A percentile compares a stretch with the other conserved stretches of the same genome.
phyloP scores from a whole-genome alignment of 2,329 filamentous ascomycete species.

The Aphanocladium album region DNA sequence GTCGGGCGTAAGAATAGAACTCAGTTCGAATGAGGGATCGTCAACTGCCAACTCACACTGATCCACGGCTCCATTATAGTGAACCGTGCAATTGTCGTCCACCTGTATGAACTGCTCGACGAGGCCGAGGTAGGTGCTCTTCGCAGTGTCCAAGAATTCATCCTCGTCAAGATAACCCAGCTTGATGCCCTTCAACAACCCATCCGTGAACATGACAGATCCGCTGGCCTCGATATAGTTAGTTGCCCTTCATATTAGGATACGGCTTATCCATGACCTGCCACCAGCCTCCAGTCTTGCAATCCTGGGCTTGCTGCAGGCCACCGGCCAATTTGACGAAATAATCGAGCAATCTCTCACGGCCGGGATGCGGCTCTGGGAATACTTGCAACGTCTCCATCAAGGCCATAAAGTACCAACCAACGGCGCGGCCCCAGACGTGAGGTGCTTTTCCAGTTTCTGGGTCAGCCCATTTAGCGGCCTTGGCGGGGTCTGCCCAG shows the following conservation, averaged over 20 bases:
- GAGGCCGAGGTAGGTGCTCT: conserved; percentile 20
- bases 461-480: conserved; percentile 46
- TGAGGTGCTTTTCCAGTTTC: conserved; percentile 45
- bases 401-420: conserved; percentile 40
- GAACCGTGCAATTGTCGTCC: background rate
- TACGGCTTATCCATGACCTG: conserved; percentile 49
- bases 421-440: conserved; percentile 50
- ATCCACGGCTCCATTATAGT: background rate
- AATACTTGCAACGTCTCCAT: conserved; percentile 45
- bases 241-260: conserved; percentile 47
- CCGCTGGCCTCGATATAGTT: conserved; percentile 59
- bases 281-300: conserved; percentile 48
- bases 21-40: background rate
- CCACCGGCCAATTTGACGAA: conserved; percentile 37
- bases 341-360: conserved; percentile 32
- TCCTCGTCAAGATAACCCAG: conserved; percentile 22
- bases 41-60: background rate
- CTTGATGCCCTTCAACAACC: conserved; percentile 40
- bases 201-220: conserved; percentile 53
- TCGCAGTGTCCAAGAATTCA: conserved; percentile 19
- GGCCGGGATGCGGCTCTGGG: conserved; percentile 32
- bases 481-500: conserved; percentile 41
- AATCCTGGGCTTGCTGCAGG: conserved; percentile 37
- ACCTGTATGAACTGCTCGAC: background rate
- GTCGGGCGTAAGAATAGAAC: background rate